These are phyloP conservation scores for Pharus latifolius DNA, from an alignment of 176 grass and related monocot genomes.

Conservation along the genomic window DNA sequence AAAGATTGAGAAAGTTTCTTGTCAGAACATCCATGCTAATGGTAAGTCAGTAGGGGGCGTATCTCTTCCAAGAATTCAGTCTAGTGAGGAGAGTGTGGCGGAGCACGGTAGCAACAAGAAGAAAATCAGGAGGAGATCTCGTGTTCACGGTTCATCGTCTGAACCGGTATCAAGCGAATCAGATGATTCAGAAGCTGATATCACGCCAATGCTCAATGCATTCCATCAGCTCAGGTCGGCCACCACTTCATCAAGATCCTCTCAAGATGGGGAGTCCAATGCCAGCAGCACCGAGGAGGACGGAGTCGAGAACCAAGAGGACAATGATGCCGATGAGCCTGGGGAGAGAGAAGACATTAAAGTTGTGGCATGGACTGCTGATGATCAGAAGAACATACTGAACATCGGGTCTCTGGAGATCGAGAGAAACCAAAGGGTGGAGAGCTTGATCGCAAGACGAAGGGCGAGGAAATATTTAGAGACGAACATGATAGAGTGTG, in stretches of 20 bases:
- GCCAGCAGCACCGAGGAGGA: slow-evolving; percentile 31
- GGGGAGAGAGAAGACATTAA: slow-evolving; percentile 11
- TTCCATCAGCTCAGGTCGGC: slow-evolving; percentile 23
- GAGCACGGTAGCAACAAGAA: background rate
- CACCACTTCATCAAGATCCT: slow-evolving; percentile 20
- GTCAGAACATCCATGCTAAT: background rate
- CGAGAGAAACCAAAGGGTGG: slow-evolving; percentile 51
- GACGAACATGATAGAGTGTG: slow-evolving; percentile 34
- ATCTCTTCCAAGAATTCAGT: slow-evolving; percentile 4
- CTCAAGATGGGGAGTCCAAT: slow-evolving; percentile 32
- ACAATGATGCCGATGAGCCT: background rate
- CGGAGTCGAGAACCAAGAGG: slow-evolving; percentile 7
- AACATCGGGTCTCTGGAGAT: slow-evolving; percentile 38
- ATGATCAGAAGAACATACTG: slow-evolving; percentile 48
- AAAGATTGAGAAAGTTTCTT: slow-evolving; percentile 10
- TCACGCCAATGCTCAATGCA: slow-evolving; percentile 23
- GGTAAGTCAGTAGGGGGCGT: background rate
- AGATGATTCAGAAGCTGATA: slow-evolving; percentile 28
- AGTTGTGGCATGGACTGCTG: slow-evolving; percentile 43
- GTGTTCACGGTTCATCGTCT: slow-evolving; percentile 1
- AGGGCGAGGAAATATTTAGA: slow-evolving; percentile 26
- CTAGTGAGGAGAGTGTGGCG: background rate
- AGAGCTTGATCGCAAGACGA: slow-evolving; percentile 38
- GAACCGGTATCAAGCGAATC: slow-evolving; percentile 29
- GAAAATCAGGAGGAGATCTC: slow-evolving; percentile 11